Evolutionary conservation across 306 rosid species (phyloP), one percentile per base, ranked within the genome.

Genomic region (Nissolia schottii): DNA sequence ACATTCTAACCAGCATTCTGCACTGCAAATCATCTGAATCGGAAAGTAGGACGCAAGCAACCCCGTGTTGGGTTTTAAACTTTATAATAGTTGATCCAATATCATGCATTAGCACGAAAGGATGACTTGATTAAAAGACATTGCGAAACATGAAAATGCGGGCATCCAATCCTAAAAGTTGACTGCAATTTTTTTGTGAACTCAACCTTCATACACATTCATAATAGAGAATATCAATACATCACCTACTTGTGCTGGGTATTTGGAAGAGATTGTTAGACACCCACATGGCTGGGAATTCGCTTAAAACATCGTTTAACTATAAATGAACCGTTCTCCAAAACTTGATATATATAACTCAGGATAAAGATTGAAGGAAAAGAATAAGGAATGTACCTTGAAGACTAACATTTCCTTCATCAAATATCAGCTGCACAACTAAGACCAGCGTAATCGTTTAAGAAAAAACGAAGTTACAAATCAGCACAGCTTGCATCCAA

Each of bases 361-460:
- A n/a, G 6, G 37, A 64, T 59, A 54, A 74, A 74, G 67, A 57
- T 16, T 13, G 31, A 19, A 28, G 62, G 59, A 54, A 57, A 70
- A 25, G 34, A 49, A 63, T 58, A 67, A 64, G 32, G 68, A 77
- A 75, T 71, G 73, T 41, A 16, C 79, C 64, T 24, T 64, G 54
- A 22, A 73, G 66, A 64, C 38, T 55, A 73, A 29, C 56, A 78
- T 76, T 82, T 80, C 70, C 84, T 54, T 75, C 70, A 29, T 80
- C 19, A 45, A 69, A 77, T 50, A 64, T 81, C 46, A 61, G 76
- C 81, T 45, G 78, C 78, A 79, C 82, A 65, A 32, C 61, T 18
- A 20, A 43, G 64, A 58, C 66, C 74, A 25, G 54, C 54, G 15
- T 18, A 68, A 29, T 58, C 15, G 57, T 46, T 35, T 14, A 35